Evolutionary conservation across 345 rosid species (phyloP).

Genomic region (Capsella bursapastoris): DNA sequence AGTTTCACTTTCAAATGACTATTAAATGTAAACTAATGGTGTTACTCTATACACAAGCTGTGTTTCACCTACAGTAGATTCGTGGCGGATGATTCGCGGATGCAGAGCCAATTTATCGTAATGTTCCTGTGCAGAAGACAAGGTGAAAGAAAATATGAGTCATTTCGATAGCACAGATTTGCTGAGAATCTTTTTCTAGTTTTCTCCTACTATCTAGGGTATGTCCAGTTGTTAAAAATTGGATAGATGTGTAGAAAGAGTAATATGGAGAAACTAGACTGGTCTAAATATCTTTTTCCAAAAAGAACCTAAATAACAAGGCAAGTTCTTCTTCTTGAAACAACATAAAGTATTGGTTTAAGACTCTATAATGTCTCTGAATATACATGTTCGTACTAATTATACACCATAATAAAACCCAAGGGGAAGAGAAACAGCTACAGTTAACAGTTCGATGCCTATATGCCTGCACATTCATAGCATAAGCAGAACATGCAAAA

Average conservation of each 20-base stretch:
- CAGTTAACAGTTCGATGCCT: neutral
- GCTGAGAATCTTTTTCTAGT: neutral
- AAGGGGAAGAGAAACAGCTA: constrained; percentile 2
- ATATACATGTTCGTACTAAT: neutral
- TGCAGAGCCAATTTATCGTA: constrained; percentile 64
- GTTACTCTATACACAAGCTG: constrained; percentile 15
- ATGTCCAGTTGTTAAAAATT: neutral
- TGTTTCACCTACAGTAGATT: constrained; percentile 80
- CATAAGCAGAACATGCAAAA: neutral
- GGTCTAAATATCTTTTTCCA: neutral
- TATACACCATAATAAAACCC: constrained; percentile 2
- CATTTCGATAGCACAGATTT: neutral
- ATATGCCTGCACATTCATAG: neutral
- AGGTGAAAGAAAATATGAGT: constrained; percentile 16
- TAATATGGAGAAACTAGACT: neutral
- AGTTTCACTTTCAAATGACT: constrained; percentile 8
- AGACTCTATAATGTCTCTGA: constrained; percentile 6
- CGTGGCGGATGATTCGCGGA: constrained; percentile 75
- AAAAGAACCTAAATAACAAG: neutral
- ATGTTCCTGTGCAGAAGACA: constrained; percentile 61
- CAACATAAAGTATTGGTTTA: constrained; percentile 2
- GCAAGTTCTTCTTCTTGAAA: neutral
- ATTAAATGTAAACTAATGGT: neutral
- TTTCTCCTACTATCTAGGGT: neutral
- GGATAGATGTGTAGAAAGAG: neutral